Evolutionary conservation across 768 basidiomycete species (phyloP).

Genomic region (Crepidotus variabilis): DNA sequence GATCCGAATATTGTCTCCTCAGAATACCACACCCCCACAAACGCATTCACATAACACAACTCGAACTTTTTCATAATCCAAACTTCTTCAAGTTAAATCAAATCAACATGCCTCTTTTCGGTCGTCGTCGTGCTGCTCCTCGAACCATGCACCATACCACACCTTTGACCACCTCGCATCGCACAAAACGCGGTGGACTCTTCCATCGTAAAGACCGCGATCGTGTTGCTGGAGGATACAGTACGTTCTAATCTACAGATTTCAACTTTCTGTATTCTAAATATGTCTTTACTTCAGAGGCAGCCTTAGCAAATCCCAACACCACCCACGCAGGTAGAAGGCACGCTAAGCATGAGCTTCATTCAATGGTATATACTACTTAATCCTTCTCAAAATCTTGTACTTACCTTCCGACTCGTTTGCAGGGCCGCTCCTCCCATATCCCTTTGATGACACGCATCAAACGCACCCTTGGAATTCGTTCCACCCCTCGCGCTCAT

Average conservation of each 20-base stretch:
- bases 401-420: not conserved
- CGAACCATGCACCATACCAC: not conserved
- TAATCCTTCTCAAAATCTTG: not conserved
- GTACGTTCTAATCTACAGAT: slow-evolving; percentile 23
- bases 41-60: not conserved
- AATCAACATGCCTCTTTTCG: slow-evolving; percentile 21
- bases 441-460: slow-evolving; percentile 50
- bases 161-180: slow-evolving; percentile 2
- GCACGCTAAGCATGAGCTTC: slow-evolving; percentile 43
- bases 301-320: slow-evolving; percentile 48
- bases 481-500: slow-evolving; percentile 34
- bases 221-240: slow-evolving; percentile 45
- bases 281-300: slow-evolving; percentile 26
- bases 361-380: slow-evolving; percentile 36
- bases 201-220: slow-evolving; percentile 38
- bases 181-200: slow-evolving; percentile 10
- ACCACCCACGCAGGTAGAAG: slow-evolving; percentile 41
- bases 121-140: slow-evolving; percentile 8
- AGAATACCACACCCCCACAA: too few species aligned
- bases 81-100: slow-evolving; percentile 17
- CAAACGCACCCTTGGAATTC: slow-evolving; percentile 49
- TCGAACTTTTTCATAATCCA: not conserved
- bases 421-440: slow-evolving; percentile 42
- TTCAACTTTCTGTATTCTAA: not conserved
- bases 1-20: too few species aligned